Evolutionary conservation across 1,139 yeast species (phyloP).

Genomic region (Geotrichum candidum): DNA sequence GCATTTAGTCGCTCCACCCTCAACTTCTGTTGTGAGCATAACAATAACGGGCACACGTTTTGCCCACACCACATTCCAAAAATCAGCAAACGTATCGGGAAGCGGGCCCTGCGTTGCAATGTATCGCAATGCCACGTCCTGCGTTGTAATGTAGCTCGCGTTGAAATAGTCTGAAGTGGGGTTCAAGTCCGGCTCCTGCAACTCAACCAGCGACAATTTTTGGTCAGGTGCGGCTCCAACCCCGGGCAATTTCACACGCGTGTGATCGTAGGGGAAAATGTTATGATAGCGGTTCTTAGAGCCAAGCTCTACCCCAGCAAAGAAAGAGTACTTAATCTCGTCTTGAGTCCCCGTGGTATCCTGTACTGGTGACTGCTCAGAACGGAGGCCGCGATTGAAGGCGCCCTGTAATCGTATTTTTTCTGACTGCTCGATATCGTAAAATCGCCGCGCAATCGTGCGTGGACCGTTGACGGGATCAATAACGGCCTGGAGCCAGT

Average conservation of each 20-base stretch:
- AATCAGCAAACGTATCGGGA: conserved; percentile 66
- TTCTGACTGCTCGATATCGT: conserved; percentile 36
- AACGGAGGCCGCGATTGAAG: conserved; percentile 14
- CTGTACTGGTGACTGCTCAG: background rate
- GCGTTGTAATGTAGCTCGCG: conserved; percentile 48
- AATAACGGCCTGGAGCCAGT: conserved; percentile 33
- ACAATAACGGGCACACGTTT: conserved; percentile 57
- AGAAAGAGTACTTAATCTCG: conserved; percentile 39
- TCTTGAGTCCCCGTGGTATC: background rate
- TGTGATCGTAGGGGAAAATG: conserved; percentile 74
- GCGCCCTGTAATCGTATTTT: conserved; percentile 29
- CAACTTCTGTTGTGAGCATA: conserved; percentile 56
- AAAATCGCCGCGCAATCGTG: conserved; percentile 34
- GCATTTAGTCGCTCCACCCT: conserved; percentile 48
- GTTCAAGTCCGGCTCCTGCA: background rate
- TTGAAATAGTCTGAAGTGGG: conserved; percentile 46
- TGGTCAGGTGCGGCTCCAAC: background rate
- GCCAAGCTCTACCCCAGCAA: conserved; percentile 74
- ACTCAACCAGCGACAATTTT: background rate
- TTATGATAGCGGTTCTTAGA: conserved; percentile 68
- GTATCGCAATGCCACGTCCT: conserved; percentile 40
- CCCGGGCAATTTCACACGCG: conserved; percentile 51
- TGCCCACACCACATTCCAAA: conserved; percentile 68
- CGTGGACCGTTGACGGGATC: conserved; percentile 29
- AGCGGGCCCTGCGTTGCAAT: conserved; percentile 87